phyloP scores from a whole-genome alignment of 192 early-diverging fungal genomes.

The Coemansia pectinata region DNA sequence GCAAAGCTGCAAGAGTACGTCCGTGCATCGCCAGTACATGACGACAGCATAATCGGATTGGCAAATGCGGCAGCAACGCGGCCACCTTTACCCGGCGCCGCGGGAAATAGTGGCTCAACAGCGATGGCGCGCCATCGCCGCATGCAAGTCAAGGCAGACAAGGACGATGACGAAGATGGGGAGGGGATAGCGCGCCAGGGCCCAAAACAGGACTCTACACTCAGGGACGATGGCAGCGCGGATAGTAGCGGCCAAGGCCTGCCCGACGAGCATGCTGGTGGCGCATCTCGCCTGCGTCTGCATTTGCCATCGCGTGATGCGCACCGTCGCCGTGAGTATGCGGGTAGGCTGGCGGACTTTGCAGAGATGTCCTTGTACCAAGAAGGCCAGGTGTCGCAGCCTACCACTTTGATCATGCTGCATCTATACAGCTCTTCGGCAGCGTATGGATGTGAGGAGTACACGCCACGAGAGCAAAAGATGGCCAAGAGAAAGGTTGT shows the following conservation, averaged over 20 bases:
- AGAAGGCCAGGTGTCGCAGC: slow-evolving; percentile 6
- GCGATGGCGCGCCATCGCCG: background rate
- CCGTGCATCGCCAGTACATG: slow-evolving; percentile 9
- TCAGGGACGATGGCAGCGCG: slow-evolving; percentile 1
- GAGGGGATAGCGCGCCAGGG: slow-evolving; percentile 4
- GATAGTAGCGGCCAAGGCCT: background rate
- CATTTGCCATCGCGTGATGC: background rate
- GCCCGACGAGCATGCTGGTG: slow-evolving; percentile 9
- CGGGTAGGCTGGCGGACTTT: slow-evolving; percentile 39
- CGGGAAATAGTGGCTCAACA: background rate
- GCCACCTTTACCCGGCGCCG: background rate
- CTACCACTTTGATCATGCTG: slow-evolving; percentile 32
- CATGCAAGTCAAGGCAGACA: background rate
- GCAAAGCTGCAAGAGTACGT: slow-evolving; percentile 14
- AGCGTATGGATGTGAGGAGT: slow-evolving; percentile 44
- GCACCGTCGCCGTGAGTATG: slow-evolving; percentile 29
- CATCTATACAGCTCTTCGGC: slow-evolving; percentile 28
- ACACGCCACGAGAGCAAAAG: slow-evolving; percentile 33
- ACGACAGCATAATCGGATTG: background rate
- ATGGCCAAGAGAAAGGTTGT: slow-evolving; percentile 31
- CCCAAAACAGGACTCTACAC: background rate
- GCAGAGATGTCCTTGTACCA: slow-evolving; percentile 42
- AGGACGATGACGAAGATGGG: background rate
- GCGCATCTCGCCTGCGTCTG: too few relatives aligned
- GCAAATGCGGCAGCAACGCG: background rate